These are phyloP conservation scores for Ceratobasidium sp. DNA, from an alignment of 1,284 basidiomycete species.

Conservation along the genomic window DNA sequence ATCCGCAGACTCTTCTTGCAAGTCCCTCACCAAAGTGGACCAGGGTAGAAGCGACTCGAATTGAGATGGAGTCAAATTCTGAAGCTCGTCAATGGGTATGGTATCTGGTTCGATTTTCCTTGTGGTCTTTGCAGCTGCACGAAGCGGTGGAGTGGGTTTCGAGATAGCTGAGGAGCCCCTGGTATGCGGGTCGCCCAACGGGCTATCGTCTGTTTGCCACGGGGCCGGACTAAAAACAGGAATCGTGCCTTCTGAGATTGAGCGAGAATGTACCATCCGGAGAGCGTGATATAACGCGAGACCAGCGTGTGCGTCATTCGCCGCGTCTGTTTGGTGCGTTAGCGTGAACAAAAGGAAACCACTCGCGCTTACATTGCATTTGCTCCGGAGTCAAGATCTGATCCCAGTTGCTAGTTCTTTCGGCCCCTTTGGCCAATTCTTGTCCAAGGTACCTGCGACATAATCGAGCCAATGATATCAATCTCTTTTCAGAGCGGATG, in stretches of 20 bases:
- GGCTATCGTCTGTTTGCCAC: not conserved
- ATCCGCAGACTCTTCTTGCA: conserved; percentile 6
- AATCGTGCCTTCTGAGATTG: conserved; percentile 14
- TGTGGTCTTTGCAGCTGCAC: not conserved
- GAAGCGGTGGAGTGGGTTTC: not conserved
- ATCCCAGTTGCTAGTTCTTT: conserved; percentile 40
- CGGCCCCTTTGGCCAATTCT: conserved; percentile 36
- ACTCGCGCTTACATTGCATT: conserved; percentile 26
- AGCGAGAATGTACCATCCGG: conserved; percentile 10
- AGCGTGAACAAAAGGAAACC: not conserved
- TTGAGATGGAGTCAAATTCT: conserved; percentile 13
- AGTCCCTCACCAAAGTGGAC: not conserved
- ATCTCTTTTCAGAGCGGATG: not conserved
- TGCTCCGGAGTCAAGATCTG: conserved; percentile 3
- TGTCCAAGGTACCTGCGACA: conserved; percentile 28
- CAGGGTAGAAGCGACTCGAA: conserved; percentile 31
- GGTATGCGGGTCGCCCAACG: not conserved
- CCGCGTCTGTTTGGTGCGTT: conserved; percentile 27
- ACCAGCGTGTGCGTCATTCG: conserved; percentile 39
- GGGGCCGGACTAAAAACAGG: conserved; percentile 8
- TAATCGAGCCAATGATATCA: conserved; percentile 28
- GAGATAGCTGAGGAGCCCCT: not conserved
- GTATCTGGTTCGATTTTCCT: not conserved
- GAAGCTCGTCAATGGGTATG: not conserved
- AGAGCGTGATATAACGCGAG: conserved; percentile 37